phyloP scores from a whole-genome alignment of 192 early-diverging fungal genomes.

The Geranomyces variabilis region DNA sequence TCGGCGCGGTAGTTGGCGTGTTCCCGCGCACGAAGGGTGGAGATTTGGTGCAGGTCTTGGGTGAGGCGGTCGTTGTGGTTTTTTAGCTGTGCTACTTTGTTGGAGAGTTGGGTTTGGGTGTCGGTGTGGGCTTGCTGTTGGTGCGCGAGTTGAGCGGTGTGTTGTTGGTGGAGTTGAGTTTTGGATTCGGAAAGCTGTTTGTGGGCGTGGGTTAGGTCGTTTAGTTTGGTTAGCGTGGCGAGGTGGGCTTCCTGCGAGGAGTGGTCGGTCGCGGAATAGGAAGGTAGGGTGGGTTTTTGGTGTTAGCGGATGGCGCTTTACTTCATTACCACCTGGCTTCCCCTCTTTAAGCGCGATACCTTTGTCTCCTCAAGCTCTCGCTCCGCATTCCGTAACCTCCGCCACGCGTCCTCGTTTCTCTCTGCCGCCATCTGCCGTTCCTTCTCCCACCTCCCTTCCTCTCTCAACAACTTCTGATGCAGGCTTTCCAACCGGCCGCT shows the following conservation, averaged over 20 bases:
- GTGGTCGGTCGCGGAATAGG: too few relatives aligned
- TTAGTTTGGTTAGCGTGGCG: constrained; percentile 31
- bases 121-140: neutral
- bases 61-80: neutral
- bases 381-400: constrained; percentile 46
- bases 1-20: constrained; percentile 34
- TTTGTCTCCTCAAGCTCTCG: constrained; percentile 53
- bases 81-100: neutral
- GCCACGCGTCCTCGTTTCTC: constrained; percentile 44
- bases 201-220: constrained; percentile 48
- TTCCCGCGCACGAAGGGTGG: constrained; percentile 17
- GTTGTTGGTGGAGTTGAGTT: neutral
- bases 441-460: constrained; percentile 49
- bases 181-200: constrained; percentile 34
- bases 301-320: too few relatives aligned
- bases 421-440: constrained; percentile 48
- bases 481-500: constrained; percentile 42
- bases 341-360: too few relatives aligned
- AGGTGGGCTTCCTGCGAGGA: constrained; percentile 42
- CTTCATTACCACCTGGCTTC: too few relatives aligned
- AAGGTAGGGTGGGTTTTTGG: too few relatives aligned
- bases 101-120: neutral
- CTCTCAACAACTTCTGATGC: constrained; percentile 46
- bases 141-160: neutral
- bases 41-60: neutral